Base-by-base conservation (phyloP, 2,329 filamentous ascomycete species). In the Fusarium nodosum region DNA sequence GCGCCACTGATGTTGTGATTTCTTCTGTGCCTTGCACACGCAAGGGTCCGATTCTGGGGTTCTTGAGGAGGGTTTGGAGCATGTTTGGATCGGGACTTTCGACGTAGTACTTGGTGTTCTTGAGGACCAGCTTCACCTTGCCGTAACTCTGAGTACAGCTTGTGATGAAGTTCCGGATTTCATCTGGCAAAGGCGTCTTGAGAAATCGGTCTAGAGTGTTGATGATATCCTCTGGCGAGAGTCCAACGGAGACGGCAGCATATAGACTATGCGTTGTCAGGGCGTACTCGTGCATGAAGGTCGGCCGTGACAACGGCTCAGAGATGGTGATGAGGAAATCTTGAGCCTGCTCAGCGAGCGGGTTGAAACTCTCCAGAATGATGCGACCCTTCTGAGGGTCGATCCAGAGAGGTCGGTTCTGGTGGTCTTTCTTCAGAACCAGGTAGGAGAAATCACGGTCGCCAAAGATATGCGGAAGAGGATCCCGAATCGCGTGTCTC, bases 261-360 rank as follows among this genome's bases (percentile, higher is more conserved):
- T 98, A 97, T 56, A 99, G 85, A 80, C 93, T 97, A 80, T 98
- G 94, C 26, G 92, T 90, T 3, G 94, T 97, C 74, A 99, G 87
- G 58, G 90, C 88, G 80, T 98, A 98, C 80, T 99, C 95, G 82
- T 98, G 96, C 68, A 98, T 88, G 76, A 94, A 95, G 7, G 90
- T 92, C 60, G 96, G 95, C 63, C 95, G 90, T 36, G 94, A 97
- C 62, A 95, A 85, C 20, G 95, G 96, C 82, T 99, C 95, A 67
- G 95, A 93, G 72, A 99, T 95, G 47, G 96, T 97, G 74, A 97
- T 97, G 62, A 99, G 84, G 77, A 99, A 97, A 78, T 97, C 94
- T 77, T 97, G 94, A 0, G 93, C 95, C 75, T 94, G 91, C 60
- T 91, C 87, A 60, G 95, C 94, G 59, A 96, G 84, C 4, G 94